phyloP scores from a whole-genome alignment of 2,329 filamentous ascomycete genomes.

The Ophiostoma sp. region DNA sequence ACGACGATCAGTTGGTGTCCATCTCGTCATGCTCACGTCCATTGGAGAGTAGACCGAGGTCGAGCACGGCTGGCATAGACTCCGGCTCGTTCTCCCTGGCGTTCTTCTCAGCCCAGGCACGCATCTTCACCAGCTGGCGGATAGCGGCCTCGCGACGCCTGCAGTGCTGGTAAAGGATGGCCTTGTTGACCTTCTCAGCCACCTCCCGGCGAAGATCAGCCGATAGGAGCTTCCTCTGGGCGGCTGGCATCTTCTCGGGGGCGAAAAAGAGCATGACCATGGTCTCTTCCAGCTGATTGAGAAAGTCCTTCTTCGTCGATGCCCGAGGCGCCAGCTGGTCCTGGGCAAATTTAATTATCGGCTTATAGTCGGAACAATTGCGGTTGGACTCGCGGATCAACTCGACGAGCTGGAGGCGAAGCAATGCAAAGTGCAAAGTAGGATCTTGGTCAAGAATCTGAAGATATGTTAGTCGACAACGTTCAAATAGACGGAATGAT shows the following conservation, averaged over 20 bases:
- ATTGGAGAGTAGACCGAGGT: conserved; percentile 35
- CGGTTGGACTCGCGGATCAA: conserved; percentile 74
- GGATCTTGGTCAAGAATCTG: conserved; percentile 84
- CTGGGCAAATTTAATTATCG: conserved; percentile 81
- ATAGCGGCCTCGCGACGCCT: conserved; percentile 74
- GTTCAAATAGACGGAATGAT: neutral
- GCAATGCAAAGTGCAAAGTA: conserved; percentile 78
- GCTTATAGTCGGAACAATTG: conserved; percentile 65
- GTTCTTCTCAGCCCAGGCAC: conserved; percentile 75
- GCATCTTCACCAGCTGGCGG: conserved; percentile 70
- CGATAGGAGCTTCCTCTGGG: conserved; percentile 70
- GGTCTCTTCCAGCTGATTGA: conserved; percentile 82
- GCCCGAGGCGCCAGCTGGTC: conserved; percentile 82
- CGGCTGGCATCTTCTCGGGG: conserved; percentile 68
- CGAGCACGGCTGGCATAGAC: conserved; percentile 38
- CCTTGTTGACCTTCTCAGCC: conserved; percentile 84
- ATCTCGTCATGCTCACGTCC: conserved; percentile 48
- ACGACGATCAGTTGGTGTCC: conserved; percentile 43
- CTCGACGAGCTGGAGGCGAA: conserved; percentile 89
- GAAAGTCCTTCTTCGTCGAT: conserved; percentile 71
- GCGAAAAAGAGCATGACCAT: conserved; percentile 90
- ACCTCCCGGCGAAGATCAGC: conserved; percentile 74
- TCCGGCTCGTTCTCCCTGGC: conserved; percentile 42
- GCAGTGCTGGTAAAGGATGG: conserved; percentile 70
- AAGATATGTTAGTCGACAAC: conserved; percentile 31